Base-by-base conservation (phyloP, 257 asterid species). In the Cinchona pubescens region DNA sequence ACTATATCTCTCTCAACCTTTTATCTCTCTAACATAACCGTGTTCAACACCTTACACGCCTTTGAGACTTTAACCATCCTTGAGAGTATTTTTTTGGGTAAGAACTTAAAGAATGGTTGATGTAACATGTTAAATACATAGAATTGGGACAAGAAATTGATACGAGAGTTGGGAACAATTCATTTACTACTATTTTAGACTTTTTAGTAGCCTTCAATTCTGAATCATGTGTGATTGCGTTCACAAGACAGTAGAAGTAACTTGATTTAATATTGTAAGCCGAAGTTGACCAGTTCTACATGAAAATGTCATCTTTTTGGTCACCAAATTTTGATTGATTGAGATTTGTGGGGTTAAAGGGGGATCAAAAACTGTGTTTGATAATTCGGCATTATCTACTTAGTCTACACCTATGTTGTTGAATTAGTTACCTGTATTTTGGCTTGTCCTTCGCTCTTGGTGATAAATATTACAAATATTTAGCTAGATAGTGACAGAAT, bases 391-490 rank as follows among this genome's bases (percentile, higher is more conserved):
- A 60, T 49, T 60, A 49, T 60, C 63, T 25, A 8, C 34, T 58
- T 58, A 3, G 25, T 37, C 16, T 16, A 23, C 30, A 25, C 10
- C 32, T 12, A 25, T 58, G 15, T 58, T 8, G n/a, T 53, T 7
- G 70, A 79, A 73, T 66, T 75, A 32, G 64, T 79, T 66, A 67
- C 19, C 62, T 35, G 42, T 49, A 45, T 45, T 34, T 71, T 58
- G 2, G 40, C 63, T 7, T 73, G 64, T 67, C 75, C 48, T 73
- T 68, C 34, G 69, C 19, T 67, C 40, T 34, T 46, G 45, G 42
- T 56, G 79, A 74, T 79, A 74, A 60, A 48, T 38, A n/a, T 43
- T 74, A 74, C 82, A 74, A 60, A 48, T 38, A n/a, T 43, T 74
- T 55, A 21, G 1, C 13, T 27, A 25, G 72, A 73, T 59, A 16